These are phyloP conservation scores for Coemansia reversa DNA, from an alignment of 192 early-diverging fungal genomes.

Conservation along the genomic window DNA sequence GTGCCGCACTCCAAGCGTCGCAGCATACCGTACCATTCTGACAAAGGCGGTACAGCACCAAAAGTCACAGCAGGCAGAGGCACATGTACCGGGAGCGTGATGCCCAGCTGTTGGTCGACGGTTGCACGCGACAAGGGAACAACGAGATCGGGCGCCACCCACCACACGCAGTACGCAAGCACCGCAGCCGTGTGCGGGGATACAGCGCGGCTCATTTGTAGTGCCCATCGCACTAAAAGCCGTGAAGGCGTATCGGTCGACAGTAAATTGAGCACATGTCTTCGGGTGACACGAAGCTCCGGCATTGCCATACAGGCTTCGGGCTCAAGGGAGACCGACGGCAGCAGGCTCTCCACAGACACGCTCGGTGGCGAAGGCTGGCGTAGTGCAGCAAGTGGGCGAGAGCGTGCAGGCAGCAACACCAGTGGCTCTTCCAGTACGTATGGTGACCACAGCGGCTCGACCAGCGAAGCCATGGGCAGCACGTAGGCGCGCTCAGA, in stretches of 20 bases:
- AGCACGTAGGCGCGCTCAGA: constrained; percentile 51
- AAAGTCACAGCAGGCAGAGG: constrained; percentile 2
- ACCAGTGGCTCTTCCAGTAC: constrained; percentile 16
- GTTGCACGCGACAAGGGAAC: constrained; percentile 33
- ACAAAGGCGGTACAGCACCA: constrained; percentile 12
- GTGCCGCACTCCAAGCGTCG: constrained; percentile 26
- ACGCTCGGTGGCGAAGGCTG: background rate
- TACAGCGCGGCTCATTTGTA: constrained; percentile 9
- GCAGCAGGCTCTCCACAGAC: background rate
- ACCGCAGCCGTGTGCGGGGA: constrained; percentile 23
- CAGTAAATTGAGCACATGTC: constrained; percentile 26
- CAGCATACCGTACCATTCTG: constrained; percentile 53
- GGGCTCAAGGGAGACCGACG: background rate
- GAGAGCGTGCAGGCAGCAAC: constrained; percentile 11
- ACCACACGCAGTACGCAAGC: constrained; percentile 32
- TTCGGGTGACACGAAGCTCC: constrained; percentile 28
- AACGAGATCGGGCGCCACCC: constrained; percentile 40
- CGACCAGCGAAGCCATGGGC: constrained; percentile 38
- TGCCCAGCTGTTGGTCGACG: constrained; percentile 42
- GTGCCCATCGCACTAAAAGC: constrained; percentile 21
- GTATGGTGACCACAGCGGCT: constrained; percentile 41
- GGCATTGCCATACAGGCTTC: background rate
- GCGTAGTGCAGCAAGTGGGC: too few species aligned
- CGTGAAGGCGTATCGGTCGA: constrained; percentile 24
- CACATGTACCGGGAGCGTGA: constrained; percentile 4